Evolutionary conservation across 768 basidiomycete species (phyloP).

Genomic region (Harrya chromipes): DNA sequence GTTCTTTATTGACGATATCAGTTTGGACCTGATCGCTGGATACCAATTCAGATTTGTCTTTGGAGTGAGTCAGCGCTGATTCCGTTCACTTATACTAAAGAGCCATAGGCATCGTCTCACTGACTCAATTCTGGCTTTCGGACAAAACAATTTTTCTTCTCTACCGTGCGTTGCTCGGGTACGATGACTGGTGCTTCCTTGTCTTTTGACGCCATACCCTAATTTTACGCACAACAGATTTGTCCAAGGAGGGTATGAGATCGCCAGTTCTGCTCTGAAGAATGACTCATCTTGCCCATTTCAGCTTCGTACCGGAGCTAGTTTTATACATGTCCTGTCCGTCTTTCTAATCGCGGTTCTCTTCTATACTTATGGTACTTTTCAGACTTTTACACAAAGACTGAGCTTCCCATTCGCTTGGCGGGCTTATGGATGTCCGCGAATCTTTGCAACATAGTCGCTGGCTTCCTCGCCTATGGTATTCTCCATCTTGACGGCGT

Average conservation of each 20-base stretch:
- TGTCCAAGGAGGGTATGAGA: conserved; percentile 46
- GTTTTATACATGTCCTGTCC: conserved; percentile 60
- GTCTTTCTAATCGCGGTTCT: conserved; percentile 13
- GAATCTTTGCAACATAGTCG: conserved; percentile 51
- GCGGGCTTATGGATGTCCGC: conserved; percentile 68
- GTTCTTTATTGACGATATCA: conserved; percentile 13
- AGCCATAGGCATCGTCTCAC: conserved; percentile 38
- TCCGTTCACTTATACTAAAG: neutral
- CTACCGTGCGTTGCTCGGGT: conserved; percentile 48
- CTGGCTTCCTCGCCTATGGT: conserved; percentile 64
- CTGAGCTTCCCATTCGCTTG: conserved; percentile 48
- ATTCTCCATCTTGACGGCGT: conserved; percentile 37
- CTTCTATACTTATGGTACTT: neutral
- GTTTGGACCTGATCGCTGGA: conserved; percentile 64
- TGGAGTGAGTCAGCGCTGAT: conserved; percentile 36
- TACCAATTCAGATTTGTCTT: conserved; percentile 55
- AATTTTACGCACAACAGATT: conserved; percentile 22
- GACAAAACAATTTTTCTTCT: conserved; percentile 49
- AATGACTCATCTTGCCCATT: neutral
- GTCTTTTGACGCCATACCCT: neutral
- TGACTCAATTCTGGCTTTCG: conserved; percentile 53
- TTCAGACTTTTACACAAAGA: conserved; percentile 51
- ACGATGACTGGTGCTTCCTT: neutral
- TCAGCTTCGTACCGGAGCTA: conserved; percentile 54
- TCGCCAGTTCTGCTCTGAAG: neutral